Evolutionary conservation across 441 rosid genomes (phyloP).

Genomic region (Pelargonium fulgidum): DNA sequence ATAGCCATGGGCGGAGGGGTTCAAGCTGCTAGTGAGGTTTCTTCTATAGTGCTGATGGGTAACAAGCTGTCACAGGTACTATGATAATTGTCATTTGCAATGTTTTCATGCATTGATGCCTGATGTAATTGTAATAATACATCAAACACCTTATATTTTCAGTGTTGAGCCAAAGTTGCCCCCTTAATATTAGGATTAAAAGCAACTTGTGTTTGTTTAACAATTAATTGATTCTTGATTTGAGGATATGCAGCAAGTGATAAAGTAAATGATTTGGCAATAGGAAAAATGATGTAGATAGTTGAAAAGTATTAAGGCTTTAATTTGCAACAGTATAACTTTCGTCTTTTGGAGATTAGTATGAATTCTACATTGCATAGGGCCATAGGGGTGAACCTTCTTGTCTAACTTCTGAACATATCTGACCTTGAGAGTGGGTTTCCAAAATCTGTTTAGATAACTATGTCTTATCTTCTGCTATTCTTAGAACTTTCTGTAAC

Average conservation of each 20-base stretch:
- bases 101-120: neutral
- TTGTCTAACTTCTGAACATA: neutral
- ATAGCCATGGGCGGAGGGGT: conserved; percentile 92
- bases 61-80: conserved; percentile 82
- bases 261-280: neutral
- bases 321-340: neutral
- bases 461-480: neutral
- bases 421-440: no score
- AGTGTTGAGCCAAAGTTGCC: neutral
- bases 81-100: neutral
- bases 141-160: neutral
- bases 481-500: neutral
- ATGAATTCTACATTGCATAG: no score
- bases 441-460: neutral
- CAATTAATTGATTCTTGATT: neutral
- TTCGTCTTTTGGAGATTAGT: neutral
- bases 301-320: neutral
- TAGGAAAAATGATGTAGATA: neutral
- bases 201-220: neutral
- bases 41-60: conserved; percentile 88
- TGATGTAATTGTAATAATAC: neutral
- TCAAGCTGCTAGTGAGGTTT: conserved; percentile 96
- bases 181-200: neutral
- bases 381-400: no score
- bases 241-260: neutral